Evolutionary conservation across 257 asterid species (phyloP).

Genomic region (Scutellaria baicalensis): DNA sequence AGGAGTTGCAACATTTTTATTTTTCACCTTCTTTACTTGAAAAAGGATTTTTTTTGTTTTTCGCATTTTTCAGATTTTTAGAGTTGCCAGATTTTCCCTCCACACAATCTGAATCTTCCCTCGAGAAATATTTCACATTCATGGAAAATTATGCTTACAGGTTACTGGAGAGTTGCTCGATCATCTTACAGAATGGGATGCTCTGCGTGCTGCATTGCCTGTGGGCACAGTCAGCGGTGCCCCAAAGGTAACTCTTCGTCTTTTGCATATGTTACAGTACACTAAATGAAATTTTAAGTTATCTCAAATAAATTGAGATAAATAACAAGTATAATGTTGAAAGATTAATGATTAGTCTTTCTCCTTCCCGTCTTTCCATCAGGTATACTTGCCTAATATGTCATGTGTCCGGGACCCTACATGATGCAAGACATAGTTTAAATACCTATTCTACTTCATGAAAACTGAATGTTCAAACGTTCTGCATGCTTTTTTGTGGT

Average conservation of each 20-base stretch:
- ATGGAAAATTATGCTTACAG: slow-evolving; percentile 24
- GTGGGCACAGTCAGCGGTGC: slow-evolving; percentile 98
- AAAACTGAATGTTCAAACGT: too few relatives aligned
- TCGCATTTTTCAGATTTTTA: neutral
- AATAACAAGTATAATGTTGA: neutral
- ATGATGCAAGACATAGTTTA: too few relatives aligned
- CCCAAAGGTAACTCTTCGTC: slow-evolving; percentile 53
- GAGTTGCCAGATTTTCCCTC: neutral
- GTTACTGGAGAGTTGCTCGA: slow-evolving; percentile 85
- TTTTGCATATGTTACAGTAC: neutral
- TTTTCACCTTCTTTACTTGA: neutral
- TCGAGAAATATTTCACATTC: neutral
- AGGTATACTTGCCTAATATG: neutral
- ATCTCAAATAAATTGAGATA: neutral
- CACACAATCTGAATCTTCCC: slow-evolving; percentile 1
- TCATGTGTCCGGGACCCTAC: neutral
- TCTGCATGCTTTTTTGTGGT: too few relatives aligned
- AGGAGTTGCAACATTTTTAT: neutral
- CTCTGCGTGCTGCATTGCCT: slow-evolving; percentile 77
- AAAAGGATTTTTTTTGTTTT: neutral
- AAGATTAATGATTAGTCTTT: too few relatives aligned
- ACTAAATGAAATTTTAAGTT: neutral
- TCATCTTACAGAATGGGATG: slow-evolving; percentile 85
- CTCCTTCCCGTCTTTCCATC: slow-evolving; percentile 1
- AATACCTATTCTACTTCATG: too few relatives aligned